Conservation (phyloP, 148 eudicot genomes). For the Fagopyrum tataricum region DNA sequence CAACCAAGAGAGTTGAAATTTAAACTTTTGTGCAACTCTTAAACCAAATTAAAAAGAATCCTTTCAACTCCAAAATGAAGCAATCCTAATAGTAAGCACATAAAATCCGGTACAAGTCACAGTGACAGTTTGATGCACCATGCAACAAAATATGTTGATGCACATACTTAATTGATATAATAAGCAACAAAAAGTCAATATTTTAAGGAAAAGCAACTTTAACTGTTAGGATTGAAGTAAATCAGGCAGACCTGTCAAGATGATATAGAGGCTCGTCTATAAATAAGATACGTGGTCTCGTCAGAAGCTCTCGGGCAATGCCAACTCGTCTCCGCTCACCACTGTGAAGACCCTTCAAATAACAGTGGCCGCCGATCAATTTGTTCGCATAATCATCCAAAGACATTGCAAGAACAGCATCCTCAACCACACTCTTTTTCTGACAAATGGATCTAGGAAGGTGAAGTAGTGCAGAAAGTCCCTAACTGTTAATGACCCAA, state of each 20-base stretch:
- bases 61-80: no score
- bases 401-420: slow-evolving; percentile 89
- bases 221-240: background rate
- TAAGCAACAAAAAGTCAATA: background rate
- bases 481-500: slow-evolving; percentile 90
- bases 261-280: slow-evolving; percentile 98
- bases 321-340: slow-evolving; percentile 94
- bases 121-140: no score
- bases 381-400: slow-evolving; percentile 86
- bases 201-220: background rate
- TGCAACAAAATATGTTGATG: no score
- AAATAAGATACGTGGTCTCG: slow-evolving; percentile 84
- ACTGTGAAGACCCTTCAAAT: slow-evolving; percentile 86
- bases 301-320: slow-evolving; percentile 95
- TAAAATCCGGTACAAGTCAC: no score
- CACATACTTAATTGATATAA: background rate
- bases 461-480: slow-evolving; percentile 93
- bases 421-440: slow-evolving; percentile 80
- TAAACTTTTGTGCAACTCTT: no score
- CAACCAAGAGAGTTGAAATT: no score
- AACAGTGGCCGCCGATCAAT: slow-evolving; percentile 94
- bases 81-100: no score
- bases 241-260: slow-evolving; percentile 69
- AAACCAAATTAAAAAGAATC: no score
- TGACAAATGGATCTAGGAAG: slow-evolving; percentile 82